These are phyloP conservation scores for Dendrobium chrysotoxum DNA, from an alignment of 106 monocot genomes.

Conservation along the genomic window DNA sequence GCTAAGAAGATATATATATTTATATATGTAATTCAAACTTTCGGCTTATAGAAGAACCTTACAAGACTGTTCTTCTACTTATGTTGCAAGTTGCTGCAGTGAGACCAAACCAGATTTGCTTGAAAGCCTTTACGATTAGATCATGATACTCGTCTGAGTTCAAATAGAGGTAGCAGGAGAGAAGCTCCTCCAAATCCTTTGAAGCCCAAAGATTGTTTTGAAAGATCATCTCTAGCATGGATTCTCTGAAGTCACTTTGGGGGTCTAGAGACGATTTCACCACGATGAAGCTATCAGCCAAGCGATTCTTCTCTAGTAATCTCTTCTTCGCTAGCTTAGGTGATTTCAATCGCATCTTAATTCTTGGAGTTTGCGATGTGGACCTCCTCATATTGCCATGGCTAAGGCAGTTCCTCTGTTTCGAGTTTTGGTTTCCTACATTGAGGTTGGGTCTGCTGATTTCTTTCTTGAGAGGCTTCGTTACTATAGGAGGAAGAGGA, in stretches of 20 bases:
- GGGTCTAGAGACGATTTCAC: conserved; percentile 38
- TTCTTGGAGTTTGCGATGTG: neutral
- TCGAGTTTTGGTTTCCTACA: neutral
- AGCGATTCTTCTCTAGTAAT: neutral
- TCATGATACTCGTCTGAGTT: conserved; percentile 66
- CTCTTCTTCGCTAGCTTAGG: conserved; percentile 21
- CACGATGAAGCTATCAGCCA: conserved; percentile 38
- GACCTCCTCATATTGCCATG: neutral
- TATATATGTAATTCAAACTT: too few species aligned
- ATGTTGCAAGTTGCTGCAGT: too few species aligned
- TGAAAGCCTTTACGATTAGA: conserved; percentile 60
- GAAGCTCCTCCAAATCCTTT: conserved; percentile 53
- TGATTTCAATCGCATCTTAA: conserved; percentile 21
- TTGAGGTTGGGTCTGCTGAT: neutral
- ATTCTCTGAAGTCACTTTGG: conserved; percentile 12
- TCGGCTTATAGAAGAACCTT: too few species aligned
- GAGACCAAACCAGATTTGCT: conserved; percentile 52
- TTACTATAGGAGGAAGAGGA: conserved; percentile 8
- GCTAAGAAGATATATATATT: too few species aligned
- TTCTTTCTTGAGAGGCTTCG: conserved; percentile 7
- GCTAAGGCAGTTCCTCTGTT: neutral
- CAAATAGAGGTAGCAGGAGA: conserved; percentile 56
- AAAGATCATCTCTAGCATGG: conserved; percentile 25
- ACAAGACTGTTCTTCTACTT: too few species aligned
- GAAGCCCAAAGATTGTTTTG: conserved; percentile 22